Conservation (phyloP, 164 flowering plant genomes). For the Vitis rotundifolia region DNA sequence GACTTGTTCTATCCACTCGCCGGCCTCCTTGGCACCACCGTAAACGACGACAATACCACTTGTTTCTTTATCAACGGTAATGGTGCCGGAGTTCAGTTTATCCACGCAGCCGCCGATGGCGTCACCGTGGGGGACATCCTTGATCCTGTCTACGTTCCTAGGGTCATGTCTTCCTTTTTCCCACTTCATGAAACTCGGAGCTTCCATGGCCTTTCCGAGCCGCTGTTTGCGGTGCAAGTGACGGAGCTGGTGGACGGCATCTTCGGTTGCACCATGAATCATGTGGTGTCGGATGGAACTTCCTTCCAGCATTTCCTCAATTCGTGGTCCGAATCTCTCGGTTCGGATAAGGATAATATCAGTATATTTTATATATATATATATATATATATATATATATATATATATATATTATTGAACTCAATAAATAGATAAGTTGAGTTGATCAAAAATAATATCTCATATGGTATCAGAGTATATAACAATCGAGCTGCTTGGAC, state of each 20-base stretch:
- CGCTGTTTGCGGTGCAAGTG: conserved; percentile 25
- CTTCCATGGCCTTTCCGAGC: conserved; percentile 27
- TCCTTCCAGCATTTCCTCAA: conserved; percentile 49
- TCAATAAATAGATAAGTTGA: no score
- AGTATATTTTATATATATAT: no score
- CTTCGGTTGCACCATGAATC: conserved; percentile 25
- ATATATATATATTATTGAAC: no score
- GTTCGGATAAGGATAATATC: no score
- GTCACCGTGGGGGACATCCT: conserved; percentile 35
- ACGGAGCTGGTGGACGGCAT: no score
- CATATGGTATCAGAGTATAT: no score
- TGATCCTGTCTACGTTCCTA: conserved; percentile 25
- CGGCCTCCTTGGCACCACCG: conserved; percentile 32
- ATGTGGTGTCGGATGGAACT: conserved; percentile 32
- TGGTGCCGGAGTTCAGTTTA: conserved; percentile 41
- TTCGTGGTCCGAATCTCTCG: conserved; percentile 44
- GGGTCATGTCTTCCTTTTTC: conserved; percentile 32
- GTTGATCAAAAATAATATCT: no score
- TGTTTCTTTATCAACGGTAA: conserved; percentile 34
- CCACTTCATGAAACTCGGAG: conserved; percentile 18
- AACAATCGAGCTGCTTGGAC: no score
- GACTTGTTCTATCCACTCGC: conserved; percentile 37
- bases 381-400: no score
- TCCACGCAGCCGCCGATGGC: conserved; percentile 37
- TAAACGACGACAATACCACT: conserved; percentile 16